phyloP scores from a whole-genome alignment of 2,329 filamentous ascomycete species.

The Sporothrix schenckii region DNA sequence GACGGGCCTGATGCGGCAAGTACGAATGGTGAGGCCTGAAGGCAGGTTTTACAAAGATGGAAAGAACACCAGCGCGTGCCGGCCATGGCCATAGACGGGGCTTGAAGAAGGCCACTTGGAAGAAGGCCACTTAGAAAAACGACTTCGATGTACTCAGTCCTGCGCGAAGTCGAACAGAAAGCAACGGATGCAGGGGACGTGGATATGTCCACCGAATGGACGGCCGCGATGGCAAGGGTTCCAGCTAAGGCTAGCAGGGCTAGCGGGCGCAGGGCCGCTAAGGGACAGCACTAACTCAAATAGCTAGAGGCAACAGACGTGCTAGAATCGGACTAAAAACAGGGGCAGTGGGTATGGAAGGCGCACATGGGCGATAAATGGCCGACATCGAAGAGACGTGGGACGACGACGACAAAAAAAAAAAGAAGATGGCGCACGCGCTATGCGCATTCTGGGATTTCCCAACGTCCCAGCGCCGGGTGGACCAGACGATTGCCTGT shows the following conservation, averaged over 20 bases:
- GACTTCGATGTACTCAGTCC: too few relatives aligned
- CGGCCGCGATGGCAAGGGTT: background rate
- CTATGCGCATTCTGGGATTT: background rate
- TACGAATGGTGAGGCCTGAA: slow-evolving; percentile 9
- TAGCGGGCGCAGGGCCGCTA: background rate
- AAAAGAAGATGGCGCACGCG: slow-evolving; percentile 10
- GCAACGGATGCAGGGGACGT: too few relatives aligned
- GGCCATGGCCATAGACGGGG: background rate
- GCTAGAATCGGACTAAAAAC: slow-evolving; percentile 25
- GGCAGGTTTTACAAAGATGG: background rate
- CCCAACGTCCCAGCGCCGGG: background rate
- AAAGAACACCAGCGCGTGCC: background rate
- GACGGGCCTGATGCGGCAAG: slow-evolving; percentile 23
- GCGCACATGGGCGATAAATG: slow-evolving; percentile 1
- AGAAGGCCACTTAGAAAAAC: too few relatives aligned
- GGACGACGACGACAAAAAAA: background rate
- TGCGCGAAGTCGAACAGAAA: background rate
- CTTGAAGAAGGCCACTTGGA: background rate
- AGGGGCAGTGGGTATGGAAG: slow-evolving; percentile 24
- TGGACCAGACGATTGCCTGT: slow-evolving; percentile 9
- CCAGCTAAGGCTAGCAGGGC: background rate
- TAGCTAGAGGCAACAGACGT: background rate
- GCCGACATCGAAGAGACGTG: too few relatives aligned
- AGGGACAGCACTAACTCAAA: slow-evolving; percentile 14
- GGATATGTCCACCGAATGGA: too few relatives aligned